These are phyloP conservation scores for Coemansia sp. DNA, from an alignment of 371 early-diverging fungal genomes.

Conservation along the genomic window DNA sequence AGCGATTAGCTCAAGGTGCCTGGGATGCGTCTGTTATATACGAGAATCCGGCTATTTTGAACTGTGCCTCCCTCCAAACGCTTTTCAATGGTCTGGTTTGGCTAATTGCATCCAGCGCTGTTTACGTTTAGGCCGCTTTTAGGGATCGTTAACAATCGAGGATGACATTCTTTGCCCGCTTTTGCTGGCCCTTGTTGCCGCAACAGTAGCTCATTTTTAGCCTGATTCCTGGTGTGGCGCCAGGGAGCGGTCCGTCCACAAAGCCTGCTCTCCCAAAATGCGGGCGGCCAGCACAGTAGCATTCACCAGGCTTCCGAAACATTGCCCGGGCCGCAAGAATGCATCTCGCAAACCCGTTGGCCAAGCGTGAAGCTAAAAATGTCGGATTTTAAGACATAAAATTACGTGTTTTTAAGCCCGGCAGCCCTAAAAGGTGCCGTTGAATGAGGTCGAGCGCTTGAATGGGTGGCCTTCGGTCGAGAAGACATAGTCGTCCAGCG, in stretches of 20 bases:
- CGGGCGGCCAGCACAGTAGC: background rate
- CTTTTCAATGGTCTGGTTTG: background rate
- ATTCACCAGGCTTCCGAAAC: background rate
- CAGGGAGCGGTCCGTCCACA: background rate
- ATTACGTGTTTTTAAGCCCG: background rate
- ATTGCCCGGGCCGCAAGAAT: background rate
- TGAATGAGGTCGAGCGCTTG: conserved; percentile 36
- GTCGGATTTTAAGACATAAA: background rate
- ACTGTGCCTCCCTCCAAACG: background rate
- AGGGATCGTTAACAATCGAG: conserved; percentile 1
- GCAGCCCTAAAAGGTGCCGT: conserved; percentile 34
- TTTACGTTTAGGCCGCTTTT: background rate
- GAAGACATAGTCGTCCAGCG: conserved; percentile 72
- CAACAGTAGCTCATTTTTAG: background rate
- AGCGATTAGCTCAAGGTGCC: too few relatives aligned
- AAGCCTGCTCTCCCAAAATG: too few relatives aligned
- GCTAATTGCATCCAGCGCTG: background rate
- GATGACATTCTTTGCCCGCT: background rate
- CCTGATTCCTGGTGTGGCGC: background rate
- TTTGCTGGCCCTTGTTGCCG: background rate
- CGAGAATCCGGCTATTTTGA: too few relatives aligned
- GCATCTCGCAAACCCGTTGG: background rate
- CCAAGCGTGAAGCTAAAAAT: background rate
- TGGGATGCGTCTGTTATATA: too few relatives aligned
- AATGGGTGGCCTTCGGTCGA: conserved; percentile 77